Evolutionary conservation across 768 basidiomycete genomes (phyloP), one percentile per base, ranked within the genome.

Genomic region (Podaxis sp.): DNA sequence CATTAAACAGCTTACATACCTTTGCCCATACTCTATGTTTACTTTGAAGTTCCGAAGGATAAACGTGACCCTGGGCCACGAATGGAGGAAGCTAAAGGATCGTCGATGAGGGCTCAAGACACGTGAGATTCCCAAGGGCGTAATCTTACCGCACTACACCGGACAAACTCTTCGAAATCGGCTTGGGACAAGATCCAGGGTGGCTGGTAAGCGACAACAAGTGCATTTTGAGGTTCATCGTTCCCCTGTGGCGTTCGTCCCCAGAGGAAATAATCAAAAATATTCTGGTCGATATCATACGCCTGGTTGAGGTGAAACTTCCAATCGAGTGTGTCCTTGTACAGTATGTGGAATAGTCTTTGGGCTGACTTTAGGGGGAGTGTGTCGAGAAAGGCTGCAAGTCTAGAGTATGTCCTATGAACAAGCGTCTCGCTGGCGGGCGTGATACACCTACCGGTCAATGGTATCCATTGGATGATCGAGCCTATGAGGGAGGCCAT

Each of bases 1-100:
- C 33, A 13, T 4, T 24, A 27, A 29, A 19, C 40, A 36, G 9
- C 2, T 13, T 59, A 51, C 68, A 37, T 38, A 82, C 86, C 79
- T 86, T 88, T 33, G 79, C 85, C 86, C 86, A 88, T 53, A 87
- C 68, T 52, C 84, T 79, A 60, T 86, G 77, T 60, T 81, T 81
- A 57, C 80, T 82, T 22, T 72, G 67, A 12, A 79, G 69, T 4
- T 65, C 58, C 9, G 65, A 71, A 29, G 75, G 75, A 66, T 69
- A 79, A 24, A 71, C 72, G 60, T 75, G 65, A 15, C 76, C 76
- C n/a, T 71, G 65, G 40, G 66, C 60, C 36, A 68, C 67, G 62
- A 70, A 78, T 8, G 75, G 75, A 47, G 82, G 80, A 61, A 82
- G 81, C 77, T 81, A n/a, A 24, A 61, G 38, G 15, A 46, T 29